These are phyloP conservation scores for Cicer cuneatum DNA, from an alignment of 306 rosid genomes.

Conservation along the genomic window DNA sequence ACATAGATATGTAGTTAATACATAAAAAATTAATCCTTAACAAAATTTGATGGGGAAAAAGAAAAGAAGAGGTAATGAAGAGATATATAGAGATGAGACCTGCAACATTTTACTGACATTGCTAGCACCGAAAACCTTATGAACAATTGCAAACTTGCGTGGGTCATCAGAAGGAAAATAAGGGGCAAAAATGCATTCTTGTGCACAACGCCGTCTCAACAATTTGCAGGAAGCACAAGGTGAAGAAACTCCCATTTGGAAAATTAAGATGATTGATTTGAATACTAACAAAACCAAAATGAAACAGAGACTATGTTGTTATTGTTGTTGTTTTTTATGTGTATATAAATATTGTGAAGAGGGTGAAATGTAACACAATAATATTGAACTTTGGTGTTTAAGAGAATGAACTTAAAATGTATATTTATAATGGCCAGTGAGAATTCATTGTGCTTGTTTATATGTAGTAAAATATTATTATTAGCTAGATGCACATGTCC, in stretches of 20 bases:
- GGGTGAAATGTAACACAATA: slow-evolving; percentile 27
- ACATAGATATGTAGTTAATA: too few species aligned
- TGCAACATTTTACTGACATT: slow-evolving; percentile 85
- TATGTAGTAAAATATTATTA: slow-evolving; percentile 45
- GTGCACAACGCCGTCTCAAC: slow-evolving; percentile 82
- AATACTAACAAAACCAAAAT: slow-evolving; percentile 14
- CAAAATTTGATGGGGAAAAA: neutral
- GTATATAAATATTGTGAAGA: slow-evolving; percentile 7
- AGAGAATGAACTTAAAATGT: slow-evolving; percentile 41
- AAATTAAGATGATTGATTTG: neutral
- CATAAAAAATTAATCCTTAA: too few species aligned
- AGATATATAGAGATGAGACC: slow-evolving; percentile 46
- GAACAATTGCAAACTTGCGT: slow-evolving; percentile 80
- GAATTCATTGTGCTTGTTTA: slow-evolving; percentile 39
- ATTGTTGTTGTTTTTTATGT: neutral
- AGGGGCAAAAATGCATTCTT: slow-evolving; percentile 81
- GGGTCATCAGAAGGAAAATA: slow-evolving; percentile 80
- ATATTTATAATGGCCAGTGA: slow-evolving; percentile 62
- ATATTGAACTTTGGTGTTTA: slow-evolving; percentile 38
- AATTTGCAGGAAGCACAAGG: slow-evolving; percentile 90
- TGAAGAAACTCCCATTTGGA: slow-evolving; percentile 64
- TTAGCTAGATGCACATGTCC: slow-evolving; percentile 58
- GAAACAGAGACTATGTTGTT: neutral
- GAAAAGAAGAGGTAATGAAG: slow-evolving; percentile 5
- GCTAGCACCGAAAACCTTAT: slow-evolving; percentile 92